These are phyloP conservation scores for Clavispora carvajalis DNA, from an alignment of 805 yeast genomes.

Conservation along the genomic window DNA sequence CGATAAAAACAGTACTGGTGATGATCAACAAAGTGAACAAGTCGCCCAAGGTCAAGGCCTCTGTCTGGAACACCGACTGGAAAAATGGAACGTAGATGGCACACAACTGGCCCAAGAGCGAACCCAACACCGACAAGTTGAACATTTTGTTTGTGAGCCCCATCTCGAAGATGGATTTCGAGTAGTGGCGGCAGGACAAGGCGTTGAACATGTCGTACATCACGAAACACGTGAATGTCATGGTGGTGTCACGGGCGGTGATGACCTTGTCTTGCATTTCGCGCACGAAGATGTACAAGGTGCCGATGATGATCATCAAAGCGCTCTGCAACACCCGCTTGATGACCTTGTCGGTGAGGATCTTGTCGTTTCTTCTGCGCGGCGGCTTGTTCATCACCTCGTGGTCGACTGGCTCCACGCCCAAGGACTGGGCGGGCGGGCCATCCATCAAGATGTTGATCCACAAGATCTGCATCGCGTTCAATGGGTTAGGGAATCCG, in stretches of 20 bases:
- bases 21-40: constrained; percentile 54
- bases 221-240: constrained; percentile 98
- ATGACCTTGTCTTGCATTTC: constrained; percentile 83
- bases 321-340: constrained; percentile 77
- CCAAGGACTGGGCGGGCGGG: constrained; percentile 96
- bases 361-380: constrained; percentile 78
- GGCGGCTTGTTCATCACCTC: constrained; percentile 98
- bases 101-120: constrained; percentile 83
- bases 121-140: constrained; percentile 85
- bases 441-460: constrained; percentile 98
- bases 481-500: constrained; percentile 87
- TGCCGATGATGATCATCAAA: constrained; percentile 71
- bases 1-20: constrained; percentile 78
- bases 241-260: constrained; percentile 94
- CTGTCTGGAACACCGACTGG: constrained; percentile 92
- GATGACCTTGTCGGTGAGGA: constrained; percentile 65
- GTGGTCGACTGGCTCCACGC: constrained; percentile 96
- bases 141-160: constrained; percentile 87
- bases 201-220: constrained; percentile 97
- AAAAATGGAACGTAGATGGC: constrained; percentile 92
- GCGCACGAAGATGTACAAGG: constrained; percentile 76
- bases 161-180: constrained; percentile 75
- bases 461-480: constrained; percentile 98
- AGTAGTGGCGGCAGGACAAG: constrained; percentile 80
- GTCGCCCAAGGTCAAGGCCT: constrained; percentile 72